Evolutionary conservation across 2,329 filamentous ascomycete species (phyloP).

Genomic region (Xylaria sp.): DNA sequence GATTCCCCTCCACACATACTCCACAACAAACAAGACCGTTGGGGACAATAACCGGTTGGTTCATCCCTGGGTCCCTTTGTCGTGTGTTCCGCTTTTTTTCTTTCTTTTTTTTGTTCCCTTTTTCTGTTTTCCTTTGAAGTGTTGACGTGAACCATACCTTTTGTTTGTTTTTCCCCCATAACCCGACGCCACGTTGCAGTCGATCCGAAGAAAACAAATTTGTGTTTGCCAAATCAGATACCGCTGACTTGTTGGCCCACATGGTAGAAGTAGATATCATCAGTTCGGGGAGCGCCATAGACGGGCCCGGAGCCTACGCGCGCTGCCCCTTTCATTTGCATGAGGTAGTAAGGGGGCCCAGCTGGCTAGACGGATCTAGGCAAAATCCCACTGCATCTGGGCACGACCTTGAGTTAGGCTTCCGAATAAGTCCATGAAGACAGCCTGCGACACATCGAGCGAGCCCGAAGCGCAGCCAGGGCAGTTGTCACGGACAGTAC

Average conservation of each 20-base stretch:
- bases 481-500: slow-evolving; percentile 69
- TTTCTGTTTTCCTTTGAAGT: too few species aligned
- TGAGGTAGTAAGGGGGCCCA: too few species aligned
- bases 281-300: background rate
- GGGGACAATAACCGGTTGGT: too few species aligned
- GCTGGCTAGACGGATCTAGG: background rate
- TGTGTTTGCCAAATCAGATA: background rate
- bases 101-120: too few species aligned
- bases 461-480: slow-evolving; percentile 61
- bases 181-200: background rate
- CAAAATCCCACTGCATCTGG: slow-evolving; percentile 28
- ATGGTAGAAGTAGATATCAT: slow-evolving; percentile 6
- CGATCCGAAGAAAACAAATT: slow-evolving; percentile 1
- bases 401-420: slow-evolving; percentile 4
- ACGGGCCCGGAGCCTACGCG: background rate
- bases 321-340: background rate
- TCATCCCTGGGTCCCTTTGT: too few species aligned
- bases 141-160: too few species aligned
- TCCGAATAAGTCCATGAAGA: slow-evolving; percentile 26
- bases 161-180: background rate
- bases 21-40: too few species aligned
- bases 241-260: background rate
- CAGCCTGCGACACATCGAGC: slow-evolving; percentile 44
- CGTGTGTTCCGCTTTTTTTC: too few species aligned
- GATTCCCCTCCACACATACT: too few species aligned